Evolutionary conservation across 1,139 yeast species (phyloP), one percentile per base, ranked within the genome.

Genomic region (Debaryomyces udenii): DNA sequence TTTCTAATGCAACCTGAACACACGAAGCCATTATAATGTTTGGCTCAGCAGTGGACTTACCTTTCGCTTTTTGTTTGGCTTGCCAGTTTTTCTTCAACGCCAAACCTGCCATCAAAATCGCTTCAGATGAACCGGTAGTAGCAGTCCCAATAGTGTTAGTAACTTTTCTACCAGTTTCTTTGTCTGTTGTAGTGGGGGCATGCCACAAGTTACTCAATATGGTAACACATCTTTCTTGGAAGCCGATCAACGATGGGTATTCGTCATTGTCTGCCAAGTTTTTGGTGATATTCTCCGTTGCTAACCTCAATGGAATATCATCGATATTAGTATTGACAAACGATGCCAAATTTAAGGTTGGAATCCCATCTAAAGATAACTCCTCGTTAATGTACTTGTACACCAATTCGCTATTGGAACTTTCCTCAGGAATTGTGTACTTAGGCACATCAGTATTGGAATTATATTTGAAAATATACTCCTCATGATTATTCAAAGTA

Each of bases 11-110:
- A 37, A 90, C 97, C 64, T 90, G 97, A 38, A 94, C 95, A 64
- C 93, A 88, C 29, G 93, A 74, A n/a, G 96, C 96, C 96, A 90
- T 89, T 49, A 90, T 68, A 55, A 90, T 87, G 64, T 90, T 90
- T 45, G 97, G 97, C 46, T 78, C 78, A 31, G 68, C 78, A 39
- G 64, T 67, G 31, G 84, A 74, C 51, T 79, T 78, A 6, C 91
- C 91, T 22, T 70, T 70, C 3, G 71, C 81, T 56, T 66, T 73
- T 55, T 83, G 80, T 50, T 70, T 76, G 31, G 72, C 79, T 61
- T 86, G 94, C 97, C 97, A 90, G 48, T 77, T 75, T 56, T 89
- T 86, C 73, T 90, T 90, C 86, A 90, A 75, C 5, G 96, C 96
- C 45, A 90, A 74, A 3, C 97, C 97, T 34, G 94, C 97, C 44